Evolutionary conservation across 2,329 filamentous ascomycete genomes (phyloP).

Genomic region (Pseudogymnoascus sp.): DNA sequence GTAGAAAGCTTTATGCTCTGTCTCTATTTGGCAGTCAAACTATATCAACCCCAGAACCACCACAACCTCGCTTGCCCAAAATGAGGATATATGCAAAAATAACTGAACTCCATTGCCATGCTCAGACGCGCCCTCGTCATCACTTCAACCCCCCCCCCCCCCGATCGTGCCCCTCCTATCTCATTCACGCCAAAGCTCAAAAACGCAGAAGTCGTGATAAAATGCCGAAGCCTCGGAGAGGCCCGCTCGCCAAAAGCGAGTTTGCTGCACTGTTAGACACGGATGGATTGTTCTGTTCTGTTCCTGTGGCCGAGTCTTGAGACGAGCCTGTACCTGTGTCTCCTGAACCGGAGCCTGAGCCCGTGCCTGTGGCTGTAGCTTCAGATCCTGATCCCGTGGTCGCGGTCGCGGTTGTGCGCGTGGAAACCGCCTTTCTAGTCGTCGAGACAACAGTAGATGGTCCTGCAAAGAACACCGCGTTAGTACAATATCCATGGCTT

Average conservation of each 20-base stretch:
- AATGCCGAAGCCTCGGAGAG: background rate
- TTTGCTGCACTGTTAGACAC: background rate
- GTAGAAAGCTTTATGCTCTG: background rate
- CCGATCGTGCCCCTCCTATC: background rate
- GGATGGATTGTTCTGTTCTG: background rate
- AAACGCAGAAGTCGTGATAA: background rate
- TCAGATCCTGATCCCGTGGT: background rate
- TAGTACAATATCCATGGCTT: background rate
- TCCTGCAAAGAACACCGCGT: background rate
- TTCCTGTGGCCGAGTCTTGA: background rate
- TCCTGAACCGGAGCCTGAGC: background rate
- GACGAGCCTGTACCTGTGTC: background rate
- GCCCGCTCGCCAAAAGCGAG: background rate
- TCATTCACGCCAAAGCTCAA: background rate
- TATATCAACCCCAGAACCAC: background rate
- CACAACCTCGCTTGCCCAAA: background rate
- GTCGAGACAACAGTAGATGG: slow-evolving; percentile 1
- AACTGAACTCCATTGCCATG: slow-evolving; percentile 2
- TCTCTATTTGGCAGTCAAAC: background rate
- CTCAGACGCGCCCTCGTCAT: background rate
- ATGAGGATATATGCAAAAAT: slow-evolving; percentile 1
- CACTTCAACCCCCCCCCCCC: too few species aligned
- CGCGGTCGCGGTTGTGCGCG: background rate
- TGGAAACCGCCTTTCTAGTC: background rate
- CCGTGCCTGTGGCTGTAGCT: background rate